Conservation (phyloP, 169 alveolate genomes). For the Plasmodium cynomolgi region DNA sequence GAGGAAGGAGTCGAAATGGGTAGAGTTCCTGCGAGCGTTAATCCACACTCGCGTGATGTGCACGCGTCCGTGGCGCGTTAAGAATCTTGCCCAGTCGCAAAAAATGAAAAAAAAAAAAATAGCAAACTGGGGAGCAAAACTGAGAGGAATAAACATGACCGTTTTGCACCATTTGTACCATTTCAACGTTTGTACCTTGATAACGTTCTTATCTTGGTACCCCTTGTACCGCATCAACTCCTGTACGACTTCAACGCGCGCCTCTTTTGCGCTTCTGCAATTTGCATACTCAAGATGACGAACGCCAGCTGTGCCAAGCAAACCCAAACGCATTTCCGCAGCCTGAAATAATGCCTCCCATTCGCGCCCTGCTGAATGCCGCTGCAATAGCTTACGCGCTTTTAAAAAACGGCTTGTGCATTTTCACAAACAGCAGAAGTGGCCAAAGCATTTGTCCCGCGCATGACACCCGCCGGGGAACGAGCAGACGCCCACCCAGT, state of each 20-base stretch:
- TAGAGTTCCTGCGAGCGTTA: not conserved
- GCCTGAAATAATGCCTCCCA: constrained; percentile 30
- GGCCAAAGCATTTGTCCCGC: constrained; percentile 9
- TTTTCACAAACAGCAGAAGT: constrained; percentile 4
- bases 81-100: not conserved
- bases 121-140: not conserved
- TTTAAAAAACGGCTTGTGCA: constrained; percentile 26
- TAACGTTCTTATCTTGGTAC: not conserved
- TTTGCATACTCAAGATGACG: not conserved
- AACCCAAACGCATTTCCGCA: not conserved
- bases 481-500: not conserved
- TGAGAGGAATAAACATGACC: not conserved
- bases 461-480: not conserved
- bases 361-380: constrained; percentile 3
- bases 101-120: not conserved
- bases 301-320: not conserved
- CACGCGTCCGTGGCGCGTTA: not conserved
- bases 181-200: not conserved
- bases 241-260: not conserved
- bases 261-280: not conserved
- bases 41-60: not conserved
- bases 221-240: not conserved
- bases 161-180: not conserved
- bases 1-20: not conserved
- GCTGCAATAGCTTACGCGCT: not conserved